These are phyloP conservation scores for Plantago elongata DNA, from an alignment of 257 asterid genomes.

Conservation along the genomic window DNA sequence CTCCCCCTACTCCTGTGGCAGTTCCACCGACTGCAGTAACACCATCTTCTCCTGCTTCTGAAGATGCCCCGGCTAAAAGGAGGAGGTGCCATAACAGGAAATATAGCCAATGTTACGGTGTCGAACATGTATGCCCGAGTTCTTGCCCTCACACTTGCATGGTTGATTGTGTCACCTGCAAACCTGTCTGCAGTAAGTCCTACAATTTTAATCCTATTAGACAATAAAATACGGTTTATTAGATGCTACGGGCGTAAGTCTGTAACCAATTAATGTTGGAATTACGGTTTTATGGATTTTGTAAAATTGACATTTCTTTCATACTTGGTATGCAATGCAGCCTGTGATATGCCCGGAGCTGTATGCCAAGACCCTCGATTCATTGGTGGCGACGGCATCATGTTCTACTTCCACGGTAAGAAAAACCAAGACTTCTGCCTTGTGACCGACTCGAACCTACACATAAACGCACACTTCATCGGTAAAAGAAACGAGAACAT, in stretches of 20 bases:
- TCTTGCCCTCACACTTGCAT: slow-evolving; percentile 39
- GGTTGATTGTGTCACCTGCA: slow-evolving; percentile 53
- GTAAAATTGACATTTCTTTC: neutral
- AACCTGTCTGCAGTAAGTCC: slow-evolving; percentile 55
- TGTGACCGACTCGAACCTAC: slow-evolving; percentile 49
- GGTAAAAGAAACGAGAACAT: slow-evolving; percentile 39
- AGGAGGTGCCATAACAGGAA: slow-evolving; percentile 39
- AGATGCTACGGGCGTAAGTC: too few species aligned
- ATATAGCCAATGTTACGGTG: slow-evolving; percentile 34
- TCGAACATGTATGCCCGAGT: slow-evolving; percentile 38
- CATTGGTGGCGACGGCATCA: slow-evolving; percentile 68
- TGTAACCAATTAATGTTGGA: neutral
- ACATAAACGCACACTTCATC: slow-evolving; percentile 57
- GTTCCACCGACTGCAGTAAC: slow-evolving; percentile 8
- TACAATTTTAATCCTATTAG: neutral
- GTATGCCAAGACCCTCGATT: slow-evolving; percentile 79
- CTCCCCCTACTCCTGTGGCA: neutral
- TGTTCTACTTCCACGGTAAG: slow-evolving; percentile 68
- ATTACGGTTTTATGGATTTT: neutral
- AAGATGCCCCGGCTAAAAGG: slow-evolving; percentile 15
- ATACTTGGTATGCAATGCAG: slow-evolving; percentile 26
- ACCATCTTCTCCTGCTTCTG: slow-evolving; percentile 16
- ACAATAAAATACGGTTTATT: too few species aligned
- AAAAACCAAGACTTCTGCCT: slow-evolving; percentile 49
- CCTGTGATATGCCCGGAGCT: slow-evolving; percentile 60